Conservation (phyloP, 2,329 filamentous ascomycete species). For the Aspergillus neoniger region DNA sequence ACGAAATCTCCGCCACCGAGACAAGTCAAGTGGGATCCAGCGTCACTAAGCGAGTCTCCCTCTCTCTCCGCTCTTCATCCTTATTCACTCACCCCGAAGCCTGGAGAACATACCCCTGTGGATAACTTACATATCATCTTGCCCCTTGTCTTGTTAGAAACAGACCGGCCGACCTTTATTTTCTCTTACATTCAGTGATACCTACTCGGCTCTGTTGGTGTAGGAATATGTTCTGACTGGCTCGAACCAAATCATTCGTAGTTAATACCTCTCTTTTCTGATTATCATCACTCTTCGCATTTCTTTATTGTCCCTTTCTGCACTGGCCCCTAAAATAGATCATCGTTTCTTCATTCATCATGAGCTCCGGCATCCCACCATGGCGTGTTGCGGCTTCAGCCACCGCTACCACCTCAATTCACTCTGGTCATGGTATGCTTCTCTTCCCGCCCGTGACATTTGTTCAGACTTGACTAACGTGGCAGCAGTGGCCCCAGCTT, state of each 20-base stretch:
- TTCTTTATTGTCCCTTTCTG: constrained; percentile 15
- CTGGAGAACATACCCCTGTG: neutral
- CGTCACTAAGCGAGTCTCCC: constrained; percentile 3
- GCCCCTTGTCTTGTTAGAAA: neutral
- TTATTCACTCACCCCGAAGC: neutral
- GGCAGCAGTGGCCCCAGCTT: constrained; percentile 53
- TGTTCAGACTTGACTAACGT: constrained; percentile 19
- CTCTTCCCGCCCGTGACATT: neutral
- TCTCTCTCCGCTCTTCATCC: neutral
- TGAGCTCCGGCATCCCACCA: constrained; percentile 44
- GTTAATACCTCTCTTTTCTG: constrained; percentile 17
- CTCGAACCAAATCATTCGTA: constrained; percentile 21
- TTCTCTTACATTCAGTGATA: neutral
- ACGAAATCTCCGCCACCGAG: constrained; percentile 15
- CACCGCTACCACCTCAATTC: constrained; percentile 31
- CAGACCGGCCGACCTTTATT: neutral
- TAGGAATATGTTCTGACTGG: constrained; percentile 20
- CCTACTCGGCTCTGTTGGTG: constrained; percentile 5
- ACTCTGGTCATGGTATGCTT: constrained; percentile 36
- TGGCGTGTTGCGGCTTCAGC: constrained; percentile 40
- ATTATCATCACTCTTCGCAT: constrained; percentile 15
- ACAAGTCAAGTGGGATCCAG: constrained; percentile 1
- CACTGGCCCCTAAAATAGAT: constrained; percentile 17
- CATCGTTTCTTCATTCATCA: constrained; percentile 24
- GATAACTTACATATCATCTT: neutral